Percentiles rank a stretch among this genome's conserved stretches.
Conservation (phyloP, 768 basidiomycete species). For the Chiua virens region DNA sequence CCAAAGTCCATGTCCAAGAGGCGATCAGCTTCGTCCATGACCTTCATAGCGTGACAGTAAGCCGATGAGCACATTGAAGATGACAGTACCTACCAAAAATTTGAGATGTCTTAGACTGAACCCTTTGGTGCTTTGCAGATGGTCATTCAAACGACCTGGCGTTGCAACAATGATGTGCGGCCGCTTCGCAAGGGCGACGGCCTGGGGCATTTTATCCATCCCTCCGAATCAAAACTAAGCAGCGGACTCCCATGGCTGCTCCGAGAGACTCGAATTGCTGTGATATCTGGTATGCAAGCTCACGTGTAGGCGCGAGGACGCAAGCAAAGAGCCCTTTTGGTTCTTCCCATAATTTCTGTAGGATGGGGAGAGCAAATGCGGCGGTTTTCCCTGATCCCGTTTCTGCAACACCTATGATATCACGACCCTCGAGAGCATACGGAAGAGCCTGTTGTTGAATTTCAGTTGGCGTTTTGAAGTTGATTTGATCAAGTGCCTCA, state of each 20-base stretch:
- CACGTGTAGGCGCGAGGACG: conserved; percentile 95
- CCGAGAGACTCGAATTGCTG: conserved; percentile 94
- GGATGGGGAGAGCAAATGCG: conserved; percentile 92
- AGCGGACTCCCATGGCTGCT: conserved; percentile 88
- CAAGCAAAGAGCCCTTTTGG: conserved; percentile 92
- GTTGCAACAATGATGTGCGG: conserved; percentile 97
- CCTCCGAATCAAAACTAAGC: conserved; percentile 94
- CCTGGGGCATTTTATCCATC: conserved; percentile 87
- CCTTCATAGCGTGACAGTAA: conserved; percentile 46
- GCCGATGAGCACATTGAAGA: not conserved
- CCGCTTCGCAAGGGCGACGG: conserved; percentile 87
- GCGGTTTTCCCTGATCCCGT: conserved; percentile 99
- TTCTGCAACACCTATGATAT: conserved; percentile 97
- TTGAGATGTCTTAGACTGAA: conserved; percentile 84
- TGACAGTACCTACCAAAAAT: conserved; percentile 66
- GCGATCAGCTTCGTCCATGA: conserved; percentile 97
- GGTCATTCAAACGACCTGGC: conserved; percentile 89
- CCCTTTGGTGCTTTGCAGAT: conserved; percentile 96
- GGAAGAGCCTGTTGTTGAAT: conserved; percentile 89
- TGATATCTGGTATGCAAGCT: conserved; percentile 97
- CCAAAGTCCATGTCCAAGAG: conserved; percentile 97
- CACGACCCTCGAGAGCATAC: conserved; percentile 84
- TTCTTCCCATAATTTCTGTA: conserved; percentile 96
- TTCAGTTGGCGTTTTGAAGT: conserved; percentile 84
- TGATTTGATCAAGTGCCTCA: conserved; percentile 76